Evolutionary conservation across 306 rosid species (phyloP).

Genomic region (Canavalia gladiata): DNA sequence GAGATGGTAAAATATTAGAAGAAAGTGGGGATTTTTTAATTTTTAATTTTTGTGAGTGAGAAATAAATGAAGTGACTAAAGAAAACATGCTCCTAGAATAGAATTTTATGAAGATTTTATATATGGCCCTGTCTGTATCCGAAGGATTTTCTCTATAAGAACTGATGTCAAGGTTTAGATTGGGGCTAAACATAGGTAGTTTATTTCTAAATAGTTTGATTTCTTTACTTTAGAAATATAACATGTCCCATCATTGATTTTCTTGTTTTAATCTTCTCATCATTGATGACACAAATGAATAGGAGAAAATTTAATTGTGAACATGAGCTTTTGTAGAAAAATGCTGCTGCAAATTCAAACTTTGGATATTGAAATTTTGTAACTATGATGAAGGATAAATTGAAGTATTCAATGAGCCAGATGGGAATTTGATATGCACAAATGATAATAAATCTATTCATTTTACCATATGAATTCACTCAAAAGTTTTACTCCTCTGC

Average conservation of each 20-base stretch:
- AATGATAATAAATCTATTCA: not conserved
- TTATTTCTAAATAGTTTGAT: too few relatives aligned
- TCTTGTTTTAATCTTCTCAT: conserved; percentile 3
- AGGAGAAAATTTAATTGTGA: conserved; percentile 1
- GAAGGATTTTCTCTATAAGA: too few relatives aligned
- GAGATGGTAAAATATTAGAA: conserved; percentile 13
- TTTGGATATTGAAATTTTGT: conserved; percentile 15
- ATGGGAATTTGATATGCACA: not conserved
- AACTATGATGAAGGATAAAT: conserved; percentile 14
- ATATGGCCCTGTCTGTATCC: not conserved
- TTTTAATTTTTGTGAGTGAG: not conserved
- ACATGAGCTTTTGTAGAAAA: not conserved
- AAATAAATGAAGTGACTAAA: conserved; percentile 5
- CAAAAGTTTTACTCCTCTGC: not conserved
- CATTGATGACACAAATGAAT: conserved; percentile 3
- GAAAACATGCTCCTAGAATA: conserved; percentile 28
- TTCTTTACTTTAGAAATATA: too few relatives aligned
- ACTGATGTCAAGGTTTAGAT: too few relatives aligned
- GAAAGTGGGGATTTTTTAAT: not conserved
- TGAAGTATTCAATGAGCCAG: conserved; percentile 24
- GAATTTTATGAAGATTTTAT: not conserved
- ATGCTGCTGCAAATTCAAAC: not conserved
- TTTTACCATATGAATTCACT: not conserved
- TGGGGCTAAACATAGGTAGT: too few relatives aligned
- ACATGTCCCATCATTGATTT: not conserved